phyloP scores from a whole-genome alignment of 2,329 filamentous ascomycete genomes.

The Teratosphaeria destructans region DNA sequence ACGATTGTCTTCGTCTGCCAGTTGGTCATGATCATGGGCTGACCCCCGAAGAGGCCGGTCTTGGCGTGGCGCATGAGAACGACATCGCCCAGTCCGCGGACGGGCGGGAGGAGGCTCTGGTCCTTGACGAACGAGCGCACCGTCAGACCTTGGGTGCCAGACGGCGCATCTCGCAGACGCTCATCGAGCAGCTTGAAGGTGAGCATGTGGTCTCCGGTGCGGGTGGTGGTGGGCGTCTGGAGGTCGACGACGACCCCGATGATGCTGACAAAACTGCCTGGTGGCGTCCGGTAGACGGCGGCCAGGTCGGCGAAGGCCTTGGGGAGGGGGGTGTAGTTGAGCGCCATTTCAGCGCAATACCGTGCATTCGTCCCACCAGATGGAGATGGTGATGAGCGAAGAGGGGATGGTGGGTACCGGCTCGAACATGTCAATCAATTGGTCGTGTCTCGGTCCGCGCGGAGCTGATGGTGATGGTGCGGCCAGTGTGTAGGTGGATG shows the following conservation, averaged over 20 bases:
- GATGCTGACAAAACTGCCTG: slow-evolving; percentile 41
- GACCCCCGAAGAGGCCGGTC: slow-evolving; percentile 11
- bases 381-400: background rate
- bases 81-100: slow-evolving; percentile 47
- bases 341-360: background rate
- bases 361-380: background rate
- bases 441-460: too few relatives aligned
- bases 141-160: slow-evolving; percentile 12
- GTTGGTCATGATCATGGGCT: slow-evolving; percentile 16
- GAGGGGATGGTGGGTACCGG: too few relatives aligned
- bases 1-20: slow-evolving; percentile 14
- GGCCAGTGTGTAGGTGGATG: too few relatives aligned
- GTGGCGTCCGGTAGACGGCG: slow-evolving; percentile 7
- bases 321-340: slow-evolving; percentile 9
- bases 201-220: slow-evolving; percentile 27
- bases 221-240: slow-evolving; percentile 42
- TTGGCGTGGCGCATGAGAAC: slow-evolving; percentile 44
- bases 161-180: slow-evolving; percentile 7
- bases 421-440: background rate
- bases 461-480: background rate
- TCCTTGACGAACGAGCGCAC: slow-evolving; percentile 53
- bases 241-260: slow-evolving; percentile 63
- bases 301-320: slow-evolving; percentile 18
- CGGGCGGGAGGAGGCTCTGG: slow-evolving; percentile 24
- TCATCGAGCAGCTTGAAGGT: slow-evolving; percentile 32